Evolutionary conservation across 1,284 basidiomycete species (phyloP).

Genomic region (Cerioporus squamosus): DNA sequence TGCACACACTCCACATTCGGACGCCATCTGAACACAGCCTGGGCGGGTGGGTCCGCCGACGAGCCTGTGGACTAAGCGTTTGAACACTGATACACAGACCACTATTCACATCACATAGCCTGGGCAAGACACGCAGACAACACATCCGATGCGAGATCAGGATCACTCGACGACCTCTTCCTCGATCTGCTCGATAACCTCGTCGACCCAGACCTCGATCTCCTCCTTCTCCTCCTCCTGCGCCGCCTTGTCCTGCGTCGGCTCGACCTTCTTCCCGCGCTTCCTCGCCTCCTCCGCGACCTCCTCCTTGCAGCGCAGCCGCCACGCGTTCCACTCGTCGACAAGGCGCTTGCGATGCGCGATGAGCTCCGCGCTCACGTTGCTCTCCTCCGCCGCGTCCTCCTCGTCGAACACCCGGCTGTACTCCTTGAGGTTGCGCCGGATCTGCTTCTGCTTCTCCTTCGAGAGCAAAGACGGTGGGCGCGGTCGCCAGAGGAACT

Average conservation of each 20-base stretch:
- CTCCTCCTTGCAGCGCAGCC: conserved; percentile 63
- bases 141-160: neutral
- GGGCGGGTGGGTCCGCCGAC: no score
- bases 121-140: neutral
- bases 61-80: no score
- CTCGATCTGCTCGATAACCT: conserved; percentile 89
- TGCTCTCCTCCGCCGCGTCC: conserved; percentile 94
- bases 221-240: conserved; percentile 76
- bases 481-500: conserved; percentile 97
- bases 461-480: conserved; percentile 87
- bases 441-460: conserved; percentile 88
- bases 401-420: conserved; percentile 95
- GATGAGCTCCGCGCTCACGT: conserved; percentile 92
- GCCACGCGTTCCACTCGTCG: conserved; percentile 99
- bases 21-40: no score
- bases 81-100: no score
- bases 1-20: no score
- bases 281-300: conserved; percentile 51
- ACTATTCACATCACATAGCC: conserved; percentile 20
- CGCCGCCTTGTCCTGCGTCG: conserved; percentile 41
- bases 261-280: conserved; percentile 41
- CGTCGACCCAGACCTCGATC: conserved; percentile 91
- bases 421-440: conserved; percentile 92
- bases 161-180: conserved; percentile 67
- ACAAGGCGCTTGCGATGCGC: conserved; percentile 91